Evolutionary conservation across 2,329 filamentous ascomycete genomes (phyloP), one percentile per base, ranked within the genome.

Genomic region (Verticillium albo-atrum): DNA sequence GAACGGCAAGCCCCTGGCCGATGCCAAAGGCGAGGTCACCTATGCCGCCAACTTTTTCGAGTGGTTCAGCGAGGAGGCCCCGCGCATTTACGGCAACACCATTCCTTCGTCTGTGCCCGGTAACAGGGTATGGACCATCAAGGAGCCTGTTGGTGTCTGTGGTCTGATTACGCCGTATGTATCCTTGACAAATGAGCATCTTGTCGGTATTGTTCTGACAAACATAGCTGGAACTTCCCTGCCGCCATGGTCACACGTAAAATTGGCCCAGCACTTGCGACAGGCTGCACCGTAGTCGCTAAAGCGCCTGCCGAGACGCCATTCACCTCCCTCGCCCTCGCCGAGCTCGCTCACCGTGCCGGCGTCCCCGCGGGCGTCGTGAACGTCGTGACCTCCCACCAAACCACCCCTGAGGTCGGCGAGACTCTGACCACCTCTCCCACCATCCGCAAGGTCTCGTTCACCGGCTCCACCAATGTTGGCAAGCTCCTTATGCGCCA

Each of bases 221-320:
- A 1, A 10, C 2, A 6, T 59, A 82, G 81, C 59, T 95, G 91
- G 91, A 96, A 96, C 75, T 96, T 95, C 69, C 89, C 89, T 9
- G 85, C 87, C 3, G 88, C 88, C 60, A 83, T 81, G 59, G 95
- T 91, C 64, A 89, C 87, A 6, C 78, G 87, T 61, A 90, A 90
- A 72, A 81, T 87, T 56, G 87, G 84, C 2, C 86, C 91, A 2
- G 90, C 90, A 9, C 81, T 98, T 59, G 95, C 95, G 20, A 93
- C 92, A n/a, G 95, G 95, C 60, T 98, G 94, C 77, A 97, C 94
- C 0, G 90, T 96, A 2, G 93, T 98, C 2, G 88, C 88, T 68
- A 99, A 99, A 75, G 89, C 92, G 17, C 93, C 94, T 1, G 88
- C 89, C 55, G 94, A 98, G 79, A 97, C 95, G 1, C 95, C 94